Percentiles rank a stretch among this genome's conserved stretches.
Conservation (phyloP, 2,329 filamentous ascomycete genomes). For the Phoma sp. region DNA sequence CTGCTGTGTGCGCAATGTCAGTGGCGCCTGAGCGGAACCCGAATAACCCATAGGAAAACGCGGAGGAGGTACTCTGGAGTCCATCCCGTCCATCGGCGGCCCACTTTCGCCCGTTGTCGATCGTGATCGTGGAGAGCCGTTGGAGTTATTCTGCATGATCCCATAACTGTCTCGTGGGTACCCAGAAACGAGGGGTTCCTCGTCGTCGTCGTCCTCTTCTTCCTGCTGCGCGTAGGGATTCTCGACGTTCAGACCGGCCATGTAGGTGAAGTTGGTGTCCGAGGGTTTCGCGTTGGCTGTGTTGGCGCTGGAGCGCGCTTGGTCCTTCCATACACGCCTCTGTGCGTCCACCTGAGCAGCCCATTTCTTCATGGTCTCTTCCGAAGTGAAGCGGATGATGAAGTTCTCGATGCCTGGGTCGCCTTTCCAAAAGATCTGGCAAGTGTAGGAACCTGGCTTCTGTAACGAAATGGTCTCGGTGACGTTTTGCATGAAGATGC, state of each 20-base stretch:
- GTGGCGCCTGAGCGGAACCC: constrained; percentile 51
- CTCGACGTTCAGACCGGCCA: constrained; percentile 72
- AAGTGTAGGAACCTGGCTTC: constrained; percentile 89
- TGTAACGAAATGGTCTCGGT: constrained; percentile 88
- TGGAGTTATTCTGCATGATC: constrained; percentile 73
- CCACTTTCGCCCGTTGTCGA: constrained; percentile 77
- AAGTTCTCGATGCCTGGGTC: constrained; percentile 96
- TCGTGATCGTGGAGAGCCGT: constrained; percentile 74
- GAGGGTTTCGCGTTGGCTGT: constrained; percentile 60
- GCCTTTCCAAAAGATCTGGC: constrained; percentile 99
- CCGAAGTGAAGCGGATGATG: constrained; percentile 88
- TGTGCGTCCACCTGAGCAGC: constrained; percentile 78
- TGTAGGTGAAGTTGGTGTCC: constrained; percentile 79
- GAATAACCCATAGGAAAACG: constrained; percentile 71
- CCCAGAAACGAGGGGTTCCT: constrained; percentile 47
- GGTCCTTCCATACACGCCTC: constrained; percentile 60
- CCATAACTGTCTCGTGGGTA: constrained; percentile 56
- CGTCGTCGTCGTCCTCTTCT: constrained; percentile 62
- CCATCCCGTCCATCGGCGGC: constrained; percentile 55
- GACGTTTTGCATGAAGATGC: constrained; percentile 99
- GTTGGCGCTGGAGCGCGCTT: constrained; percentile 59
- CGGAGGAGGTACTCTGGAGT: constrained; percentile 66
- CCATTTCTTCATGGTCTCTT: constrained; percentile 95
- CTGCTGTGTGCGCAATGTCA: constrained; percentile 74
- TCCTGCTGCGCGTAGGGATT: constrained; percentile 79